A percentile compares a stretch with the other conserved stretches of the same genome.
Conservation (phyloP, 2,329 filamentous ascomycete species). For the Trichoderma harzianum region DNA sequence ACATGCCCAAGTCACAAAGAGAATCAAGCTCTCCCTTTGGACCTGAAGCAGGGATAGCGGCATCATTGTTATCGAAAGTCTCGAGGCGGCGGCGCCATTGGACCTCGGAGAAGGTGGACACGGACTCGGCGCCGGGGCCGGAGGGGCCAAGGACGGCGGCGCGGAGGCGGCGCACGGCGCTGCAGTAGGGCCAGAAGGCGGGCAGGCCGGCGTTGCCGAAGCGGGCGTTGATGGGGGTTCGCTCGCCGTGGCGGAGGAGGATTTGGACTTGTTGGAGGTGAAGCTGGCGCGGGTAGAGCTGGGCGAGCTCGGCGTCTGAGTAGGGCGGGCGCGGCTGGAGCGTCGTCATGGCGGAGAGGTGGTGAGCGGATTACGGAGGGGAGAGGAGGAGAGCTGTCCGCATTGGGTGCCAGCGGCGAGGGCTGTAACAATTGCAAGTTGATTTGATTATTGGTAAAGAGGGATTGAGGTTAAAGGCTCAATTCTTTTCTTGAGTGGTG, state of each 20-base stretch:
- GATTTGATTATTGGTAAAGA: no score
- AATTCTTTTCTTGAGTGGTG: background rate
- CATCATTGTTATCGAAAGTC: constrained; percentile 65
- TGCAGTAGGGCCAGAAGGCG: constrained; percentile 86
- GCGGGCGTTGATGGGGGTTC: constrained; percentile 81
- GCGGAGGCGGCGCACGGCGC: constrained; percentile 67
- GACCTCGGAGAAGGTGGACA: constrained; percentile 42
- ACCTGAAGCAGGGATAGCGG: constrained; percentile 67
- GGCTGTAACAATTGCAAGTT: no score
- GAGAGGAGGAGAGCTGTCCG: background rate
- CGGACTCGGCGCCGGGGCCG: constrained; percentile 25
- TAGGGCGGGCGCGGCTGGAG: constrained; percentile 73
- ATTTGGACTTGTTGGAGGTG: constrained; percentile 89
- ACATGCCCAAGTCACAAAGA: constrained; percentile 74
- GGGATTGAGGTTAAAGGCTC: background rate
- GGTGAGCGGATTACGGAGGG: background rate
- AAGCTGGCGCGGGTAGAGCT: constrained; percentile 76
- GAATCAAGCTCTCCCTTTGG: constrained; percentile 68
- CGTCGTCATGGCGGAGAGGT: constrained; percentile 63
- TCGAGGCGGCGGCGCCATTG: constrained; percentile 74
- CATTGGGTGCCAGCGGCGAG: background rate
- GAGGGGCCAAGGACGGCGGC: constrained; percentile 46
- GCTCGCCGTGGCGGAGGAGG: constrained; percentile 73
- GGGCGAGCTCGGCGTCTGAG: constrained; percentile 71
- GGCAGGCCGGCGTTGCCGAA: constrained; percentile 75